Evolutionary conservation across 441 rosid genomes (phyloP), one percentile per base, ranked within the genome.

Genomic region (Manihot esculenta): DNA sequence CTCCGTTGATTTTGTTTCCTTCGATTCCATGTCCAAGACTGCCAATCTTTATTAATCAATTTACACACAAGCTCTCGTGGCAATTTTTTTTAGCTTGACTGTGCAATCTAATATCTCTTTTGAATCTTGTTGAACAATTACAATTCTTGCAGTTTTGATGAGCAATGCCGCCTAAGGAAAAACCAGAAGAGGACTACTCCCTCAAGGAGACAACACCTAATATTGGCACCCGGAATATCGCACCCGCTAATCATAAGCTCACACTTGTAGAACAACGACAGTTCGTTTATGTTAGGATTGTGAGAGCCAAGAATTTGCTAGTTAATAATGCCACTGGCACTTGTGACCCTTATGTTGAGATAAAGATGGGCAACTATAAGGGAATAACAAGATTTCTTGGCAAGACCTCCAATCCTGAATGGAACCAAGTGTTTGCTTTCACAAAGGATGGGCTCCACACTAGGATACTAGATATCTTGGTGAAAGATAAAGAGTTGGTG

Each of bases 341-440:
- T 24, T 50, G 50, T 26, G 74, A 65, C 59, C 83, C 83, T 26
- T 77, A 62, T n/a, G 76, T 79, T 7, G 82, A 79, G 56, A 42
- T 79, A 33, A 73, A 41, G 59, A 50, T 77, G 23, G 83, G 85
- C 35, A 77, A 76, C 74, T 64, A 69, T 70, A 51, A 66, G 60
- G 74, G 62, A 51, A 57, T 74, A 38, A 71, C 81, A 50, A 72
- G 53, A 58, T 30, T n/a, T 26, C 26, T 74, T 13, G 74, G 73
- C 27, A 77, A 65, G 61, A 79, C 75, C 59, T 70, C 84, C 12
- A 74, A 75, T 51, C 83, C 76, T 2, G 87, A 79, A 64, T 84
- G 85, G 86, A 73, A 75, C 74, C 77, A 87, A 69, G 84, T 81
- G 35, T 85, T 83, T 72, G 85, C 87, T 47, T 87, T 85, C 64